Evolutionary conservation across 192 early-diverging fungal species (phyloP), one percentile per base, ranked within the genome.

Genomic region (Umbelopsis sp.): DNA sequence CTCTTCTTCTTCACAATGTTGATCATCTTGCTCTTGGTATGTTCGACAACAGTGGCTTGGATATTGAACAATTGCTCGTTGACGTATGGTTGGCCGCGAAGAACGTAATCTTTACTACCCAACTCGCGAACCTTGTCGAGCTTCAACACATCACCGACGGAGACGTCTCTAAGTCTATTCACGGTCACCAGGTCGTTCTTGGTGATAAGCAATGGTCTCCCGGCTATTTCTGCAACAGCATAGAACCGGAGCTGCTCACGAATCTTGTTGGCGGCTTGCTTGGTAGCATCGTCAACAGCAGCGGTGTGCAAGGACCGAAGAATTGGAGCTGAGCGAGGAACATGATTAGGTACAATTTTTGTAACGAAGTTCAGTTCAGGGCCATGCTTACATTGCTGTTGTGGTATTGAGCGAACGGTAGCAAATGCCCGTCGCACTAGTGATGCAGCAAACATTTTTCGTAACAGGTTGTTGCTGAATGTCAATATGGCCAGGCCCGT

Each of bases 71-170:
- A 88, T 13, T 82, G 77, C 9, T 92, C 86, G 10, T 89, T 80
- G 25, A 99, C 86, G 70, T 89, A 93, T 15, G 97, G 97, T 71
- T 91, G 77, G 2, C 97, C 97, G 75, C 91, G 80, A 66, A 99
- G 82, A 0, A 94, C 88, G 70, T 89, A 96, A 71, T 95, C 92
- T 44, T 86, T 87, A 27, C 87, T 89, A 16, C 93, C 92, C 25
- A 99, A 78, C 80, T 99, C 96, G 37, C 90, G 86, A 33, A 96
- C 92, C 52, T 92, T 85, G 77, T 95, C 92, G 55, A 99, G 85
- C 52, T 82, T 80, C 71, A 99, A 86, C 45, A 92, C 86, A 82
- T 98, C 96, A 20, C 97, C 97, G 1, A 97, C 78, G 35, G 88
- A 74, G 23, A 97, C 85, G 49, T 97, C 92, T 45, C 91, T 91